Evolutionary conservation across 2,329 filamentous ascomycete genomes (phyloP), one percentile per base, ranked within the genome.

Genomic region (Talaromyces pinophilus): DNA sequence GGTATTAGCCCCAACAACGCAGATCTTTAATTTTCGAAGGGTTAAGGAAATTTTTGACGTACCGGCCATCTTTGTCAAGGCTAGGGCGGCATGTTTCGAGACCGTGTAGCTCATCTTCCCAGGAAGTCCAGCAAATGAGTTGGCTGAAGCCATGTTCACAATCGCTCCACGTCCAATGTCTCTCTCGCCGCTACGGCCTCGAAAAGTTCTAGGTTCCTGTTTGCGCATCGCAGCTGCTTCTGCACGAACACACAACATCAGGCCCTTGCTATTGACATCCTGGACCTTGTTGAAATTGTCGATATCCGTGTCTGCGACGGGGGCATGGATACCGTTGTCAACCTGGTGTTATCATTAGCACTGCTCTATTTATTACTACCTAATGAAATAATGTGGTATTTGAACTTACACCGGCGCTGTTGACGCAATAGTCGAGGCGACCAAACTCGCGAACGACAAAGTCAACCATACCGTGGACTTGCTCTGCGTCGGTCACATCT

Each of bases 71-170:
- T 62, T 52, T 11, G 60, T 52, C n/a, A 62, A 22, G 5, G 28
- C 44, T 15, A 40, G 11, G 35, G 28, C 42, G 15, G 60, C 60
- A 62, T 62, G 44, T 40, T 62, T 62, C 15, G 60, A 62, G 28
- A 62, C 28, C 42, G 60, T 62, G 28, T 52, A 62, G 30, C 7
- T 30, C 28, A n/a, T 35, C 44, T 62, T 62, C 40, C 60, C 44
- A 52, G 60, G 60, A 38, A 62, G 60, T 35, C 60, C 60, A 4
- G n/a, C 60, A 33, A 52, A 62, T 38, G 60, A 62, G 19, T 52
- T 62, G 30, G 60, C 60, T 13, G 60, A 62, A 62, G 44, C 60
- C 35, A 62, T 15, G 30, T 52, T 52, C 11, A 62, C 60, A 62
- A 62, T 62, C 8, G 44, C 60, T 38, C 44, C 60, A 33, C 60